These are phyloP conservation scores for Musa beccarii DNA, from an alignment of 176 grass and related monocot genomes.

Conservation along the genomic window DNA sequence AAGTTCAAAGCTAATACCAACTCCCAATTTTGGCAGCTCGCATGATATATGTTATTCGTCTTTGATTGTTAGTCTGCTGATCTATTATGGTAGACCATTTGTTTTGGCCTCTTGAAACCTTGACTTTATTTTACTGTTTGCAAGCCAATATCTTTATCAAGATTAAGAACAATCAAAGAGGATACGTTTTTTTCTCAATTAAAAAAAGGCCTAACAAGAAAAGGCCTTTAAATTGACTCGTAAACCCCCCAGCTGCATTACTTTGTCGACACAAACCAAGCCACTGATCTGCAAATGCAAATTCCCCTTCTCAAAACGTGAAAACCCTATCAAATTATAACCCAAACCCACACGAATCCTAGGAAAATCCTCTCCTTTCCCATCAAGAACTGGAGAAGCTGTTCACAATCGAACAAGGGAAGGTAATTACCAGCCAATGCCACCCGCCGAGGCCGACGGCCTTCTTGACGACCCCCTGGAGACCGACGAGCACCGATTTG, in stretches of 20 bases:
- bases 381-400: not conserved
- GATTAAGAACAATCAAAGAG: not conserved
- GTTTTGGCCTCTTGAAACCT: too few relatives aligned
- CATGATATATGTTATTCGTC: too few relatives aligned
- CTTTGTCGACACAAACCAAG: too few relatives aligned
- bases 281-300: not conserved
- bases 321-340: not conserved
- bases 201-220: not conserved
- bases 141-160: not conserved
- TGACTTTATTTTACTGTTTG: not conserved
- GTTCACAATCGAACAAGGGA: not conserved
- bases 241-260: too few relatives aligned
- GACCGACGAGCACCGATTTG: slow-evolving; percentile 1
- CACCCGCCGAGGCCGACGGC: slow-evolving; percentile 2
- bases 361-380: not conserved
- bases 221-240: not conserved
- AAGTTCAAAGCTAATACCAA: not conserved
- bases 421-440: slow-evolving; percentile 1
- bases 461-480: slow-evolving; percentile 4
- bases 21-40: too few relatives aligned
- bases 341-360: not conserved
- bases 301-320: not conserved
- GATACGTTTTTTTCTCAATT: not conserved
- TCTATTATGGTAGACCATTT: too few relatives aligned
- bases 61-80: too few relatives aligned